Evolutionary conservation across 2,329 filamentous ascomycete species (phyloP), one percentile per base, ranked within the genome.

Genomic region (Fusarium compactum): DNA sequence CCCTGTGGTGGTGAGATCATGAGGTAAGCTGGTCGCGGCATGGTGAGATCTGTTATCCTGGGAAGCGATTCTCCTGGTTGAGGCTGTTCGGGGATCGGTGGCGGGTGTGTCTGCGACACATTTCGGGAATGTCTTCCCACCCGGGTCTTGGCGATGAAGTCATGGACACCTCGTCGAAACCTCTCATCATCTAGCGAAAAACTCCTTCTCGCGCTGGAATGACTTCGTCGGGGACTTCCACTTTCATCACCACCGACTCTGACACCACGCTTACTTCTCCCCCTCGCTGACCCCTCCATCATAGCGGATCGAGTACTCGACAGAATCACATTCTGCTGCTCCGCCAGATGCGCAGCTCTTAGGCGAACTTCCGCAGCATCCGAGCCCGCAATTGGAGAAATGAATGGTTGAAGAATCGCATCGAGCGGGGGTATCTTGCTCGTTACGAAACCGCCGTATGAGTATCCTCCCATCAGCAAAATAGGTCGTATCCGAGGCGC

Each of bases 371-470:
- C 91, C 16, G 89, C 86, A 0, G 89, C 86, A 7, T 89, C 80
- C 1, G 89, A 89, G 41, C 85, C 88, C n/a, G 78, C 74, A 5
- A 80, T 70, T 0, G 89, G 86, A 0, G 81, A 78, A 10, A 81
- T 76, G 71, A 96, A 94, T 2, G 86, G 80, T 2, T 84, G 78
- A 25, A 93, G 80, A 29, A 97, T 87, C 1, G 84, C 79, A 14
- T 83, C 78, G 38, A 91, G 80, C 0, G 89, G 84, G 0, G 94
- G 93, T 0, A 97, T 85, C 61, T 91, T 89, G 1, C 87, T 89
- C 4, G 93, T 90, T 41, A 98, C 88, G 76, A 97, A 87, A 7
- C 94, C 93, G 45, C 96, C 96, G 78, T 98, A 98, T 0, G 94
- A 97, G 78, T 98, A 98, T 15, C 95, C 95, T 3, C 87, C 91